phyloP scores from a whole-genome alignment of 345 rosid species.

The Aquilaria malaccensis region DNA sequence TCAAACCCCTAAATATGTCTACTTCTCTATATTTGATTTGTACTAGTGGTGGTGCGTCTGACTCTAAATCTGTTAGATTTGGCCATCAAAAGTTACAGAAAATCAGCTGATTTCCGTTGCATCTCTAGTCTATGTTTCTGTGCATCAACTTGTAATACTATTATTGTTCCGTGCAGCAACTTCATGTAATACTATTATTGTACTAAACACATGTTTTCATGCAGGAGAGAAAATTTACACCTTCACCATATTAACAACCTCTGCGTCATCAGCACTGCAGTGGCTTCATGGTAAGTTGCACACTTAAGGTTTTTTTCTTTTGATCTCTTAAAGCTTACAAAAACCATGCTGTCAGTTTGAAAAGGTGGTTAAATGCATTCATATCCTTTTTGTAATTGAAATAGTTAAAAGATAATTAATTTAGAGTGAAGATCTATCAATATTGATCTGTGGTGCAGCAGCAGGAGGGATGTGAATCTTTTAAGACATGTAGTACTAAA shows the following conservation, averaged over 20 bases:
- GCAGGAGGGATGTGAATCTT: too few species aligned
- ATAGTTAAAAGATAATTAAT: too few species aligned
- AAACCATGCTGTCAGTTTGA: neutral
- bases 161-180: neutral
- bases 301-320: neutral
- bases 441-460: too few species aligned
- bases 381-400: too few species aligned
- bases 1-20: neutral
- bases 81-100: too few species aligned
- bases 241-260: slow-evolving; percentile 72
- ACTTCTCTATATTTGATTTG: neutral
- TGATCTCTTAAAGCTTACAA: neutral
- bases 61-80: neutral
- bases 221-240: slow-evolving; percentile 74
- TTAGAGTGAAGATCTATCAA: too few species aligned
- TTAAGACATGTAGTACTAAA: too few species aligned
- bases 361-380: too few species aligned
- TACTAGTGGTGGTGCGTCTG: neutral
- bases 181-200: neutral
- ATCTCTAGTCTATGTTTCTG: too few species aligned
- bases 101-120: too few species aligned
- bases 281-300: slow-evolving; percentile 83
- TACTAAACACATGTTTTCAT: slow-evolving; percentile 12
- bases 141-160: neutral
- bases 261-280: slow-evolving; percentile 54